A percentile compares a stretch with the other conserved stretches of the same genome.
Conservation (phyloP, 306 rosid species). For the Quercus parvula region DNA sequence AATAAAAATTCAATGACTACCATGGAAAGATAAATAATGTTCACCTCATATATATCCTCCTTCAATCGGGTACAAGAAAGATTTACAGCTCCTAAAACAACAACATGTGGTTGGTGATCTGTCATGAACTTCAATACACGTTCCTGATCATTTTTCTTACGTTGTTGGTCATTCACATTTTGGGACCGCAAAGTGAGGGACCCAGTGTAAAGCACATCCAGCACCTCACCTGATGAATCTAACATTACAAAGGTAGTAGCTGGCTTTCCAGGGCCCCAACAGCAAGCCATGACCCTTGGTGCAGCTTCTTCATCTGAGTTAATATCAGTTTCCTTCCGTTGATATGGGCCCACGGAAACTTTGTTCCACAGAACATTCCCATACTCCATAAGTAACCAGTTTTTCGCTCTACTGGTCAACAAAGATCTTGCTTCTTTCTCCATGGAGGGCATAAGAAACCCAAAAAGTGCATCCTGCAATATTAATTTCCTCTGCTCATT, state of each 20-base stretch:
- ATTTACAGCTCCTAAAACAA: constrained; percentile 92
- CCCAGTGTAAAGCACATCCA: constrained; percentile 87
- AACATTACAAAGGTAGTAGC: constrained; percentile 94
- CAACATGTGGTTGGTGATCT: constrained; percentile 98
- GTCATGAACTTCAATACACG: constrained; percentile 97
- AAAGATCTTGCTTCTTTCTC: constrained; percentile 89
- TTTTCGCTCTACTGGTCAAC: constrained; percentile 70
- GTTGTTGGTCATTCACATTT: constrained; percentile 75
- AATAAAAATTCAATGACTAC: background rate
- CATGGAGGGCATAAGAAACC: constrained; percentile 89
- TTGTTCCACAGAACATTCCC: constrained; percentile 86
- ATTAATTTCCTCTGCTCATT: constrained; percentile 94
- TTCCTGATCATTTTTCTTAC: constrained; percentile 90
- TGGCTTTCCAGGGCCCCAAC: constrained; percentile 99
- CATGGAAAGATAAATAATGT: constrained; percentile 21
- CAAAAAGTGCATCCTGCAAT: constrained; percentile 79
- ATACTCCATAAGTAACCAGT: constrained; percentile 80
- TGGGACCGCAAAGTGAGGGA: constrained; percentile 87
- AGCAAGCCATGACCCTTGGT: constrained; percentile 98
- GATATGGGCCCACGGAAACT: constrained; percentile 94
- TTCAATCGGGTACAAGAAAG: constrained; percentile 88
- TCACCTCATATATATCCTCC: constrained; percentile 93
- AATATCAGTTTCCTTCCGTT: constrained; percentile 80
- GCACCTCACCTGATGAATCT: constrained; percentile 91
- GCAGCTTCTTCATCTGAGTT: constrained; percentile 88